Base-by-base conservation (phyloP, 1,284 basidiomycete species). In the Agaricales sp. region DNA sequence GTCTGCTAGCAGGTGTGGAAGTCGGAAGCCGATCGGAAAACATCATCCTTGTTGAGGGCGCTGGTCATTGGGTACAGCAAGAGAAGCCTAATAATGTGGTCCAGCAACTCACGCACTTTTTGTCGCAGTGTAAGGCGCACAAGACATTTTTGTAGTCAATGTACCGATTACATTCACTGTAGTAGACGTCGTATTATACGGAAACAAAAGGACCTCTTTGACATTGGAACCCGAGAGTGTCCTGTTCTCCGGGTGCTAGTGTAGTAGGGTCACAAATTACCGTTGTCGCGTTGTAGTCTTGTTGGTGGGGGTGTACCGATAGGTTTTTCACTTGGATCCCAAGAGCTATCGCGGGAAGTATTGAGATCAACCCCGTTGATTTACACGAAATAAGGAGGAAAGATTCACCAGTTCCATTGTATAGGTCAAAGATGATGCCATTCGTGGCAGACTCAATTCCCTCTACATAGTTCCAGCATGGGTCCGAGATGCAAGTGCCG, bases 41-140 rank as follows among this genome's bases (percentile, higher is more conserved):
- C 35, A 67, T 79, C 38, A 65, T 76, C n/a, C 54, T 81, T 43
- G 61, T 82, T n/a, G 64, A 73, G 2, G 70, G 71, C 2, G 78
- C 77, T 1, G 80, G 80, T 0, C 79, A 80, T 60, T 81, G 80
- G 78, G 74, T 76, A 18, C 78, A 79, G 59, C 77, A 77, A 53
- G 77, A 78, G 56, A 52, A 64, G 18, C 67, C 69, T 2, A 63
- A 68, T 47, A 67, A 64, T 3, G 68, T 78, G 1, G 61, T 74
- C 19, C 39, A 20, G 6, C 8, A 41, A 18, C 39, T 41, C 8
- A 41, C 39, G 19, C 6, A 8, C 8, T 41, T 41, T 18, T n/a
- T n/a, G n/a, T n/a, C n/a, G n/a, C n/a, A n/a, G n/a, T n/a, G n/a
- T n/a, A n/a, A n/a, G n/a, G n/a, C n/a, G 30, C 30, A 35, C 30